Base-by-base conservation (phyloP, 2,329 filamentous ascomycete genomes). In the Elsinoe ampelina region DNA sequence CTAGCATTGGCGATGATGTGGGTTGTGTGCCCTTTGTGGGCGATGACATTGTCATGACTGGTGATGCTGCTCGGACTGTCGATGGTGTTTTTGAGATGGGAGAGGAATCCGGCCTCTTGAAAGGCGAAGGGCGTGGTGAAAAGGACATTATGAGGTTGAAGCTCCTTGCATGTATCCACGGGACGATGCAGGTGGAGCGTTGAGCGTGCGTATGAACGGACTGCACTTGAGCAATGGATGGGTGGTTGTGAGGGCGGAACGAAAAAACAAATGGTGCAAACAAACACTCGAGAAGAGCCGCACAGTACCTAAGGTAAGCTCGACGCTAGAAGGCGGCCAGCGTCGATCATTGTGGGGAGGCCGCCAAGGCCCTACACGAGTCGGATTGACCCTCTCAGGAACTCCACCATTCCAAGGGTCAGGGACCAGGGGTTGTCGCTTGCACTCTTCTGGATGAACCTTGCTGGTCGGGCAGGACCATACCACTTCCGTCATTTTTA, bases 71-170 rank as follows among this genome's bases (percentile, higher is more conserved):
- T 8, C 69, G 65, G 11, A 72, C 64, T 17, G 71, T 70, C 1
- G 71, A 72, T 3, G 71, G 71, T 17, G 72, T 73, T 48, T 61
- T 61, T 19, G 64, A 59, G 26, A 68, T 63, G 42, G 72, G 70
- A 54, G 73, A 72, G 4, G 26, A 30, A 58, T 71, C 71, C 13
- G 72, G 69, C 26, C 73, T 68, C 58, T 72, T 68, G 61, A 75
- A 75, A 42, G 73, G 73, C 57, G 73, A 75, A 47, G 71, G 68
- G 60, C 73, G 71, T 13, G 69, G 67, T 63, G 69, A 72, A 62
- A 73, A 73, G 63, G 72, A 73, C 59, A 75, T 56, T 19, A 6
- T 48, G 54, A 7, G 48, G 48, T 8, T 20, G 48, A n/a, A 52
- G 48, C 48, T 52, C 48, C 48, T 52, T 52, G 48, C 48, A 52